Conservation (phyloP, 371 early-diverging fungal genomes). For the Apophysomyces sp. region DNA sequence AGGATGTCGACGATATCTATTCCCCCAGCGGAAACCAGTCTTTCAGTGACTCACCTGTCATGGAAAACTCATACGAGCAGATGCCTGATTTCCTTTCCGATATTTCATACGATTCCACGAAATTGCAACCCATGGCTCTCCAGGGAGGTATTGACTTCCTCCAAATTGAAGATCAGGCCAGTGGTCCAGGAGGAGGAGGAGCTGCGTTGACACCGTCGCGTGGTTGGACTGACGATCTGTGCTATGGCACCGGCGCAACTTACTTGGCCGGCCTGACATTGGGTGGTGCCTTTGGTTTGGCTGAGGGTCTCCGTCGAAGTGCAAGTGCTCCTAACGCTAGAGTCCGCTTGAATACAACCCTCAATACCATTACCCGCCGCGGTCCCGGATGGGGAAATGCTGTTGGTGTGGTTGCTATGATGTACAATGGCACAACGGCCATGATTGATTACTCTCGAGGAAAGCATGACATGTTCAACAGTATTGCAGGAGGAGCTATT, state of each 20-base stretch:
- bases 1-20: constrained; percentile 28
- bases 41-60: constrained; percentile 9
- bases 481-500: constrained; percentile 72
- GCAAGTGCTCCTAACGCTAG: constrained; percentile 60
- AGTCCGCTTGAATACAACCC: constrained; percentile 79
- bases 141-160: constrained; percentile 64
- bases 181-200: constrained; percentile 35
- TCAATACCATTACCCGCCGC: constrained; percentile 83
- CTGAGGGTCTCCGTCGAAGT: constrained; percentile 73
- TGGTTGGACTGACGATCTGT: constrained; percentile 82
- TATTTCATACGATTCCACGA: constrained; percentile 47
- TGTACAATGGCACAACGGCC: constrained; percentile 78
- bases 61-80: constrained; percentile 45
- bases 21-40: constrained; percentile 22
- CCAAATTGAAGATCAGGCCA: constrained; percentile 50
- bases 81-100: constrained; percentile 57
- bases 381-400: constrained; percentile 89
- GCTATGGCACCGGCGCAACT: constrained; percentile 85
- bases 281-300: constrained; percentile 82
- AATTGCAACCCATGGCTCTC: constrained; percentile 58
- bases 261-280: constrained; percentile 77
- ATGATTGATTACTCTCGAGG: constrained; percentile 66
- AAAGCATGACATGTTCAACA: constrained; percentile 64
- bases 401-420: constrained; percentile 79
- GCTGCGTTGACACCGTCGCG: constrained; percentile 67